phyloP scores from a whole-genome alignment of 371 early-diverging fungal species.

The Syncephalastrum monosporum region DNA sequence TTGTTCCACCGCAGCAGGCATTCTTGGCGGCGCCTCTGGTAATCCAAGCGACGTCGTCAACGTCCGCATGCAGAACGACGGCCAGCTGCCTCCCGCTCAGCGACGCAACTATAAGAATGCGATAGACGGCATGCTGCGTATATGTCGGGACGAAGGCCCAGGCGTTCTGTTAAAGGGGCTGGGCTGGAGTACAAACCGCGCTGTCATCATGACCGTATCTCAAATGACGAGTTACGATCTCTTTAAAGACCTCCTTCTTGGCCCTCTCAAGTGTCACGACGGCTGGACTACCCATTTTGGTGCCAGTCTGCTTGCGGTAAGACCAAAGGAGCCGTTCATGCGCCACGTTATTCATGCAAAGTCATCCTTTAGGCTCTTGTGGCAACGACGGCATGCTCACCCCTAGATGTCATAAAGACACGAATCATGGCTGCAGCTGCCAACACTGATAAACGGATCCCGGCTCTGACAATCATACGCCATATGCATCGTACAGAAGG shows the following conservation, averaged over 20 bases:
- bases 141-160: constrained; percentile 61
- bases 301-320: constrained; percentile 62
- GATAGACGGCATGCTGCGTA: constrained; percentile 62
- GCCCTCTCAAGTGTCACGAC: constrained; percentile 47
- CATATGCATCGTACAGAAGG: constrained; percentile 75
- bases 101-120: constrained; percentile 68
- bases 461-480: constrained; percentile 49
- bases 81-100: constrained; percentile 55
- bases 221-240: constrained; percentile 68
- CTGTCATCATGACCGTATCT: constrained; percentile 66
- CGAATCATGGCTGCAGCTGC: constrained; percentile 78
- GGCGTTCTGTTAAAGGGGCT: constrained; percentile 59
- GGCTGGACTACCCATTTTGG: constrained; percentile 62
- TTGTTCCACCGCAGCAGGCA: constrained; percentile 64
- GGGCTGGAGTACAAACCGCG: constrained; percentile 63
- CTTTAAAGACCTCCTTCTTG: constrained; percentile 56
- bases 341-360: not conserved
- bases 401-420: constrained; percentile 90
- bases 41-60: constrained; percentile 79
- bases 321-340: constrained; percentile 3
- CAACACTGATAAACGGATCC: constrained; percentile 15
- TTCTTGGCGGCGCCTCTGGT: constrained; percentile 67
- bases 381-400: constrained; percentile 86
- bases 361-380: constrained; percentile 65
- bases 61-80: constrained; percentile 76